Evolutionary conservation across 169 alveolate genomes (phyloP), one percentile per base, ranked within the genome.

Genomic region (Theileria equi): DNA sequence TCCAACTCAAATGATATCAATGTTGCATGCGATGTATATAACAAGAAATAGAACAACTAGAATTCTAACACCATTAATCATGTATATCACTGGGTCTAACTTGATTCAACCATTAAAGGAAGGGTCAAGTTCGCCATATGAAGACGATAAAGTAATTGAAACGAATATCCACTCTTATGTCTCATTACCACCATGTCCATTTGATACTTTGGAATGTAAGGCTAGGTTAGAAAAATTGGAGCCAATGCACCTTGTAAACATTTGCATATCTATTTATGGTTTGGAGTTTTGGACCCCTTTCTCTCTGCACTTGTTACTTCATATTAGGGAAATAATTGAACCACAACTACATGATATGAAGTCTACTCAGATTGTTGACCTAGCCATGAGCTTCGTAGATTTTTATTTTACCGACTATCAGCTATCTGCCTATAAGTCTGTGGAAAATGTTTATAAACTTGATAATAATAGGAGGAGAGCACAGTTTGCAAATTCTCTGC

Each of bases 331-430:
- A 19, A 68, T 60, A 21, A 49, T 74, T n/a, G 36, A 54, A 32
- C 84, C 84, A 1, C 72, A 60, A 31, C 43, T 74, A 32, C 84
- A 74, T 26, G 84, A 74, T 34, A 60, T 74, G 78, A 74, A 74
- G 66, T 67, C 84, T 1, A 74, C 63, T 8, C 68, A 74, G 26
- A 66, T 74, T 31, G 54, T 74, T 2, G 31, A 57, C 8, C 48
- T 53, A 28, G 28, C 60, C 4, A 29, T 74, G 13, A 64, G 80
- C 41, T 74, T 63, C 54, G 58, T 31, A 0, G 60, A 65, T 40
- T 60, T 68, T 43, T 64, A 32, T 3, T 74, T 74, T 28, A 74
- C 77, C n/a, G 69, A 74, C 32, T 44, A 31, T 43, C 84, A 74
- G 23, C 26, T 74, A 44, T 59, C 58, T n/a, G 16, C 40, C 23